Percentiles rank a stretch among this genome's conserved stretches.
Conservation (phyloP, 164 flowering plant species). For the Vitis labrusca region DNA sequence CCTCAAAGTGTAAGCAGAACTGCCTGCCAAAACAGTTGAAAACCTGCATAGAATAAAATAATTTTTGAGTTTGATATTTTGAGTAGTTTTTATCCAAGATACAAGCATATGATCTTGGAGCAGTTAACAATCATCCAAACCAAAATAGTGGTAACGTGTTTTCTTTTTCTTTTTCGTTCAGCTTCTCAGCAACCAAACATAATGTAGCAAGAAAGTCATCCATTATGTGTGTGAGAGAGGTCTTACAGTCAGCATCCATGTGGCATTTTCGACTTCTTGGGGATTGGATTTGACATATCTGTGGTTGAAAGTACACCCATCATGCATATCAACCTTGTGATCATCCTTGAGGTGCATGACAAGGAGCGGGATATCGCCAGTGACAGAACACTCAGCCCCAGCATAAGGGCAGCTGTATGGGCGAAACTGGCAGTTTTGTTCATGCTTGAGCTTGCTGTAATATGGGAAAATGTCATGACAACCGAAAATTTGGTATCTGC, state of each 20-base stretch:
- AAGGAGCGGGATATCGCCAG: slow-evolving; percentile 60
- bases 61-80: not conserved
- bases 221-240: slow-evolving; percentile 7
- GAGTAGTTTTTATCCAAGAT: no score
- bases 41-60: slow-evolving; percentile 39
- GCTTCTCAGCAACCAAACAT: no score
- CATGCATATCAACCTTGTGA: slow-evolving; percentile 82
- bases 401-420: slow-evolving; percentile 77
- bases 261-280: slow-evolving; percentile 64
- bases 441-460: slow-evolving; percentile 65
- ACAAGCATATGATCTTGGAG: no score
- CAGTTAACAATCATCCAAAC: no score
- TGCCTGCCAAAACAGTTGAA: slow-evolving; percentile 66
- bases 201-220: no score
- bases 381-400: slow-evolving; percentile 63
- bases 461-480: slow-evolving; percentile 64
- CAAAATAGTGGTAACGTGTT: no score
- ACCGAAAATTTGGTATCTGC: slow-evolving; percentile 51
- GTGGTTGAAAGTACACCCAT: slow-evolving; percentile 69
- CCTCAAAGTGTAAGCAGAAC: slow-evolving; percentile 78
- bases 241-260: slow-evolving; percentile 76
- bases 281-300: slow-evolving; percentile 69
- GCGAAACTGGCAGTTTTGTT: slow-evolving; percentile 54
- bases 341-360: slow-evolving; percentile 62
- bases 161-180: no score